Evolutionary conservation across 768 basidiomycete species (phyloP).

Genomic region (Phanerochaete carnosa): DNA sequence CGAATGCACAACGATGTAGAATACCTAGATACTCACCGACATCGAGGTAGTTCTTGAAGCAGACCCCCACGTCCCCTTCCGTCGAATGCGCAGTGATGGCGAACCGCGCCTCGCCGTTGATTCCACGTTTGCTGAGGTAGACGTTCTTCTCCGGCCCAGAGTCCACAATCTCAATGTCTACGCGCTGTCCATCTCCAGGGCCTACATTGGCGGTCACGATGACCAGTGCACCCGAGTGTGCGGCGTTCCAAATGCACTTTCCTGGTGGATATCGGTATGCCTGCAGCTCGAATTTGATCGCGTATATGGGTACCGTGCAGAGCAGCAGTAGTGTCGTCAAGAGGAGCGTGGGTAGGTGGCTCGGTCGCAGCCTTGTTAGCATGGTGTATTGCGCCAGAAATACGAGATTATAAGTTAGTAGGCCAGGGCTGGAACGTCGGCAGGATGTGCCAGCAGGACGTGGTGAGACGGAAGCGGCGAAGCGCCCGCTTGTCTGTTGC

Average conservation of each 20-base stretch:
- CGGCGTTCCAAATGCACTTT: slow-evolving; percentile 97
- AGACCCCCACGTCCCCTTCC: slow-evolving; percentile 94
- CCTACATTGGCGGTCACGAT: slow-evolving; percentile 95
- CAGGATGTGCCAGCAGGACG: slow-evolving; percentile 3
- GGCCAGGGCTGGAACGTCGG: slow-evolving; percentile 2
- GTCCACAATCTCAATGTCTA: slow-evolving; percentile 95
- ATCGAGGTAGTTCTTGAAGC: slow-evolving; percentile 81
- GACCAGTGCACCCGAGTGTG: slow-evolving; percentile 81
- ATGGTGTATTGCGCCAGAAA: slow-evolving; percentile 5
- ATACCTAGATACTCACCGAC: slow-evolving; percentile 49
- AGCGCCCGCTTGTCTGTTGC: background rate
- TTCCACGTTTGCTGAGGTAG: slow-evolving; percentile 84
- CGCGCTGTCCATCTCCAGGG: slow-evolving; percentile 68
- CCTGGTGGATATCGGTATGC: slow-evolving; percentile 68
- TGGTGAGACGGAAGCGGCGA: background rate
- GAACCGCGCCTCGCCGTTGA: slow-evolving; percentile 88
- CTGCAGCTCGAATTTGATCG: slow-evolving; percentile 83
- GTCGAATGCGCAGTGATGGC: slow-evolving; percentile 86
- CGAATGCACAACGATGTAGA: background rate
- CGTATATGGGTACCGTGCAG: slow-evolving; percentile 33
- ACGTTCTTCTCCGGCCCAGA: slow-evolving; percentile 81
- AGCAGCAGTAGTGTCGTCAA: slow-evolving; percentile 22
- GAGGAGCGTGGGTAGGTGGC: background rate
- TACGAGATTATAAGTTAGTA: slow-evolving; percentile 11
- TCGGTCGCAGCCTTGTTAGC: background rate